Evolutionary conservation across 805 yeast species (phyloP).

Genomic region (Yamadazyma olivae): DNA sequence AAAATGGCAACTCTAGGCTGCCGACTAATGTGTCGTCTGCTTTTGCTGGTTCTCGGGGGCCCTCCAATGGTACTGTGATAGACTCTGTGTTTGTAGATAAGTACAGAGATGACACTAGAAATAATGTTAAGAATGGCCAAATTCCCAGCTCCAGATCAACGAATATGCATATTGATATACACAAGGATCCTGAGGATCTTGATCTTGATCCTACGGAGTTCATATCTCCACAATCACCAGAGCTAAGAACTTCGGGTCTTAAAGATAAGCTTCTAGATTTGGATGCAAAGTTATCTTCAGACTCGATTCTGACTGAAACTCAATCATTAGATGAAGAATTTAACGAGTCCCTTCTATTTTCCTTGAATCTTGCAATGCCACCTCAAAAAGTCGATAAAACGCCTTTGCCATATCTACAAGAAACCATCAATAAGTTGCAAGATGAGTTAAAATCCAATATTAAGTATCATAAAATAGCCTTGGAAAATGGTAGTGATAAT

Average conservation of each 20-base stretch:
- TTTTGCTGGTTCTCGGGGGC: too few relatives aligned
- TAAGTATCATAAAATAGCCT: slow-evolving; percentile 12
- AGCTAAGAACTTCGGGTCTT: background rate
- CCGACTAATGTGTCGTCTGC: background rate
- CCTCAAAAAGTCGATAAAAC: background rate
- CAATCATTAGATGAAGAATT: slow-evolving; percentile 4
- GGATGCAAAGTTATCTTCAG: too few relatives aligned
- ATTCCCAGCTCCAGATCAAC: too few relatives aligned
- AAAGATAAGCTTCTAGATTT: too few relatives aligned
- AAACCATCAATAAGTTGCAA: slow-evolving; percentile 3
- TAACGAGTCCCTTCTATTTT: slow-evolving; percentile 2
- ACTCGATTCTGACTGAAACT: slow-evolving; percentile 10
- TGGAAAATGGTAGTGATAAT: slow-evolving; percentile 32
- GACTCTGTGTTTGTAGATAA: too few relatives aligned
- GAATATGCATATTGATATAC: too few relatives aligned
- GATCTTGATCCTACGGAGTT: slow-evolving; percentile 26
- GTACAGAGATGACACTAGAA: too few relatives aligned
- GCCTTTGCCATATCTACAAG: slow-evolving; percentile 10
- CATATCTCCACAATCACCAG: slow-evolving; percentile 16
- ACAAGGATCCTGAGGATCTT: background rate
- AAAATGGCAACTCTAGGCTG: background rate
- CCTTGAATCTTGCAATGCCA: slow-evolving; percentile 6
- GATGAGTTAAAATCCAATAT: slow-evolving; percentile 5
- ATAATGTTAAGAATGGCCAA: too few relatives aligned
- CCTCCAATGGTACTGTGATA: too few relatives aligned